phyloP scores from a whole-genome alignment of 805 yeast genomes.

The Cyberlindnera xishuangbannaensis region DNA sequence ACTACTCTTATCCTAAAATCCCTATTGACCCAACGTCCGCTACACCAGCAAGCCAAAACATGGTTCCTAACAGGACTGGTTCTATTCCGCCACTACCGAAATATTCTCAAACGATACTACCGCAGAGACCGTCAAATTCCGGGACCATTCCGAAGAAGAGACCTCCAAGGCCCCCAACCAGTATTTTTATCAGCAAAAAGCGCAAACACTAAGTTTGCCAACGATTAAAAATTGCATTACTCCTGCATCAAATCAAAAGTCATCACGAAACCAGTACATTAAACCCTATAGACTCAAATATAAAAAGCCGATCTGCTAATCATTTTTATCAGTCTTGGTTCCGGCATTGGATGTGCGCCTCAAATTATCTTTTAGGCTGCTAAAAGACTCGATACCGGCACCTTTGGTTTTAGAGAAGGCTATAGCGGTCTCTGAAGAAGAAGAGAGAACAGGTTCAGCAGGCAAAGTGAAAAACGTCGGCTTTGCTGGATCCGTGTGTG shows the following conservation, averaged over 20 bases:
- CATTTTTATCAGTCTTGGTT: conserved; percentile 8
- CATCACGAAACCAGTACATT: too few relatives aligned
- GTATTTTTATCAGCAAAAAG: conserved; percentile 10
- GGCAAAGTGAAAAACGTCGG: conserved; percentile 6
- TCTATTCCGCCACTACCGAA: too few relatives aligned
- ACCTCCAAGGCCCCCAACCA: conserved; percentile 6
- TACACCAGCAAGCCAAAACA: too few relatives aligned
- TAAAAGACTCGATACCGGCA: conserved; percentile 3
- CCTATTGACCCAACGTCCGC: too few relatives aligned
- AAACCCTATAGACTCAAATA: too few relatives aligned
- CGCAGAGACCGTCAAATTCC: too few relatives aligned
- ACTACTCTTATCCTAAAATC: too few relatives aligned
- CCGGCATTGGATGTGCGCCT: neutral
- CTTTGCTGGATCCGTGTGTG: conserved; percentile 4
- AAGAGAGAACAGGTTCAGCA: conserved; percentile 8
- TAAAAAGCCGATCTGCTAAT: too few relatives aligned
- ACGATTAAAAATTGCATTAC: too few relatives aligned
- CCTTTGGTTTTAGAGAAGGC: neutral
- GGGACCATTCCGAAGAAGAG: too few relatives aligned
- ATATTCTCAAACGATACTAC: too few relatives aligned
- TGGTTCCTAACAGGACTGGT: too few relatives aligned
- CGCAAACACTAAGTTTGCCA: conserved; percentile 1
- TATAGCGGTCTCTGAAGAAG: conserved; percentile 14
- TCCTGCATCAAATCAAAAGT: neutral
- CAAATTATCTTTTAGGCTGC: conserved; percentile 12